phyloP scores from a whole-genome alignment of 2,329 filamentous ascomycete species.

The Cladosporium colombiae region DNA sequence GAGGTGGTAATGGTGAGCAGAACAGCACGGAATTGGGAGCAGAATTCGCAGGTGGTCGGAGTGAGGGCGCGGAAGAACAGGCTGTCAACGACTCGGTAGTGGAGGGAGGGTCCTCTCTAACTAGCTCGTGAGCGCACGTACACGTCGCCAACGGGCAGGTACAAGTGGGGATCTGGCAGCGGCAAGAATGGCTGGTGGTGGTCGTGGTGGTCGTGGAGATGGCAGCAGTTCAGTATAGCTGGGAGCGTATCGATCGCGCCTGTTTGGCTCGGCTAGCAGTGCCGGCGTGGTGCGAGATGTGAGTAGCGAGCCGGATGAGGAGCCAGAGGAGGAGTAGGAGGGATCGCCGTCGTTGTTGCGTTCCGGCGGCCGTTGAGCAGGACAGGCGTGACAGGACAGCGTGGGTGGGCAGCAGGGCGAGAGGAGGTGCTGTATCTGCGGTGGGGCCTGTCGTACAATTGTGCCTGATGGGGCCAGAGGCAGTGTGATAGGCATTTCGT shows the following conservation, averaged over 20 bases:
- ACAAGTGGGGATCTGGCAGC: constrained; percentile 10
- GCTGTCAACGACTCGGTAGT: not conserved
- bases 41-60: not conserved
- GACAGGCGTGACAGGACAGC: not conserved
- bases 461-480: not conserved
- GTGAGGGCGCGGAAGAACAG: not conserved
- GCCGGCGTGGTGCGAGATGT: not conserved
- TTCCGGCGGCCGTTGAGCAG: not conserved
- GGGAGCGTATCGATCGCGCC: not conserved
- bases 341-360: not conserved
- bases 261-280: not conserved
- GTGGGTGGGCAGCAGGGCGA: not conserved
- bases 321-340: not conserved
- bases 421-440: not conserved
- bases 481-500: constrained; percentile 6
- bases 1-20: not conserved
- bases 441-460: constrained; percentile 8
- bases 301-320: not conserved
- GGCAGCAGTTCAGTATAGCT: not conserved
- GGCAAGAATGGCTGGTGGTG: constrained; percentile 6
- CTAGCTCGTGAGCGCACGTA: constrained; percentile 12
- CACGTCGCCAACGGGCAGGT: constrained; percentile 6
- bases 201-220: constrained; percentile 8
- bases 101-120: constrained; percentile 10
- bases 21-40: not conserved